phyloP scores from a whole-genome alignment of 1,284 basidiomycete genomes.

The Apiotrichum akiyoshidainum region DNA sequence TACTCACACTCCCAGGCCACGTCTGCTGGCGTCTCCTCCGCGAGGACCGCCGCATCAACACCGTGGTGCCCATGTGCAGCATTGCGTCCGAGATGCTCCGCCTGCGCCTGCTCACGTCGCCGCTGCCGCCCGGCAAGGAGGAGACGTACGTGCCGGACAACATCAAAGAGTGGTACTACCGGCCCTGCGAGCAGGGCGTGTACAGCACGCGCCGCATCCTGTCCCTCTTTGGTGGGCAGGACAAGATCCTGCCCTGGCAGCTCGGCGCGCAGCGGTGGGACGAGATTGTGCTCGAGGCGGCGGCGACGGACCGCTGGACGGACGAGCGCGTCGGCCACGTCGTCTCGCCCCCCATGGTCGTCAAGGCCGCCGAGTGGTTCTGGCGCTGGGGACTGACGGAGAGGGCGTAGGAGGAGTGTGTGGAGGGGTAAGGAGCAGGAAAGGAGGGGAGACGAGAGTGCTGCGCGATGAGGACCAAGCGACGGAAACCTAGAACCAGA shows the following conservation, averaged over 20 bases:
- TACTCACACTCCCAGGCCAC: slow-evolving; percentile 4
- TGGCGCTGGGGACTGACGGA: slow-evolving; percentile 37
- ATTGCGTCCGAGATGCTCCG: slow-evolving; percentile 67
- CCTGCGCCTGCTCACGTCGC: slow-evolving; percentile 54
- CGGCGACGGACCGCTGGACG: slow-evolving; percentile 25
- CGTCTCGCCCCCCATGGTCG: slow-evolving; percentile 6
- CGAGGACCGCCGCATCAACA: slow-evolving; percentile 61
- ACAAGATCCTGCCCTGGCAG: slow-evolving; percentile 39
- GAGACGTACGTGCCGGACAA: slow-evolving; percentile 30
- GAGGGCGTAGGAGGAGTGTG: too few relatives aligned
- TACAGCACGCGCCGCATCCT: slow-evolving; percentile 69
- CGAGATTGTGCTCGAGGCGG: slow-evolving; percentile 52
- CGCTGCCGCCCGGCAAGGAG: not conserved
- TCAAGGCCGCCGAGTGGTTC: slow-evolving; percentile 8
- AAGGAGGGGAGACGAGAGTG: not conserved
- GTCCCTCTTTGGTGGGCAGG: slow-evolving; percentile 58
- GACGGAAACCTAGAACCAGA: too few relatives aligned
- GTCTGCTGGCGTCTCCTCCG: slow-evolving; percentile 16
- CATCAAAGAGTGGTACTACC: slow-evolving; percentile 33
- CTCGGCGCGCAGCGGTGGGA: slow-evolving; percentile 19
- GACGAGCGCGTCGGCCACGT: slow-evolving; percentile 8
- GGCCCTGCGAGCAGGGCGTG: slow-evolving; percentile 46
- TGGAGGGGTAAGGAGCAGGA: not conserved
- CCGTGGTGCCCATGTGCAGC: slow-evolving; percentile 69
- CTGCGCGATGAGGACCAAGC: too few relatives aligned